These are phyloP conservation scores for Curvularia spicifera DNA, from an alignment of 2,329 filamentous ascomycete species.

Conservation along the genomic window DNA sequence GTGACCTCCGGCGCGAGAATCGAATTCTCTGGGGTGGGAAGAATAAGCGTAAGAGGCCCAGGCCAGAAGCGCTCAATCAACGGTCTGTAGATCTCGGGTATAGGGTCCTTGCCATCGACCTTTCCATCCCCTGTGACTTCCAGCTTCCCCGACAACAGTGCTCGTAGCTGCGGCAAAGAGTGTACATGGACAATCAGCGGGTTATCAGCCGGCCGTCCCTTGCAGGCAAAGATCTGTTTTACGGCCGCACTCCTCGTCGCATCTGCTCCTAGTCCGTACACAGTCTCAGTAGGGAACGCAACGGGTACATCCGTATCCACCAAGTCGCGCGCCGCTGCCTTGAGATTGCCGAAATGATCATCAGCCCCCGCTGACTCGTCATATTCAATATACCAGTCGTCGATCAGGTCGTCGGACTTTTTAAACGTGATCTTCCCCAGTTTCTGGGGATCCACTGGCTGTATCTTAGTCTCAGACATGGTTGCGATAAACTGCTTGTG, in stretches of 20 bases:
- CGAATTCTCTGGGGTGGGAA: slow-evolving; percentile 74
- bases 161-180: slow-evolving; percentile 76
- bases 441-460: slow-evolving; percentile 49
- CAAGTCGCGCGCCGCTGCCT: slow-evolving; percentile 70
- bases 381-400: slow-evolving; percentile 46
- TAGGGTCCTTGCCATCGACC: slow-evolving; percentile 47
- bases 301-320: slow-evolving; percentile 74
- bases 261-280: slow-evolving; percentile 96
- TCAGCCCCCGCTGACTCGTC: slow-evolving; percentile 48
- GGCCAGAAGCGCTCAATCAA: slow-evolving; percentile 91
- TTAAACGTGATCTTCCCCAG: slow-evolving; percentile 48
- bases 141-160: slow-evolving; percentile 57
- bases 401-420: slow-evolving; percentile 43
- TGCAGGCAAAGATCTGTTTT: slow-evolving; percentile 88
- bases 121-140: slow-evolving; percentile 2
- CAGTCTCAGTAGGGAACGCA: slow-evolving; percentile 96
- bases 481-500: slow-evolving; percentile 12
- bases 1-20: slow-evolving; percentile 89
- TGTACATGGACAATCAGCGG: slow-evolving; percentile 92
- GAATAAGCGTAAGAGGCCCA: slow-evolving; percentile 87
- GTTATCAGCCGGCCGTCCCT: slow-evolving; percentile 90
- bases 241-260: slow-evolving; percentile 85
- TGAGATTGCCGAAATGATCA: slow-evolving; percentile 60
- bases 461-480: slow-evolving; percentile 47
- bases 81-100: slow-evolving; percentile 78